These are phyloP conservation scores for Candida easanensis DNA, from an alignment of 805 yeast genomes.

Conservation along the genomic window DNA sequence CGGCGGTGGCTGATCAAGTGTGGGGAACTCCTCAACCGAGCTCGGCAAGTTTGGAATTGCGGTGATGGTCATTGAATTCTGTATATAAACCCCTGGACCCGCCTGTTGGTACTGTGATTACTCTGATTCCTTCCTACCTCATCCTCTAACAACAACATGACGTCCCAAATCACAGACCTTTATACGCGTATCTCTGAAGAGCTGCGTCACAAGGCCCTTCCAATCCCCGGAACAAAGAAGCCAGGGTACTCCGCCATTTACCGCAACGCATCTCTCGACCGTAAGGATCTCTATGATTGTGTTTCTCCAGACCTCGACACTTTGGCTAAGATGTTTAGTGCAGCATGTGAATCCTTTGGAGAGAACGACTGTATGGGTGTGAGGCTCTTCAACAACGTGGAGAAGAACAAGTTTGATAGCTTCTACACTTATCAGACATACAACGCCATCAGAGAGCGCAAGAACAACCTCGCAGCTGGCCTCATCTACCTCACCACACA, in stretches of 20 bases:
- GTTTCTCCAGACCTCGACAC: conserved; percentile 33
- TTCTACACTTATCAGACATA: conserved; percentile 29
- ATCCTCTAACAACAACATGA: not conserved
- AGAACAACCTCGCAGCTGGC: conserved; percentile 39
- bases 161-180: conserved; percentile 5
- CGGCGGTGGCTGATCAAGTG: too few species aligned
- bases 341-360: conserved; percentile 30
- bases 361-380: conserved; percentile 38
- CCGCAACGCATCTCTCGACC: conserved; percentile 31
- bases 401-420: conserved; percentile 20
- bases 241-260: conserved; percentile 45
- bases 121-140: too few species aligned
- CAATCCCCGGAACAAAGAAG: conserved; percentile 36
- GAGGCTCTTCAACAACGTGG: conserved; percentile 22
- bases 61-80: too few species aligned
- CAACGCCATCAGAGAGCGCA: conserved; percentile 31
- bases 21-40: too few species aligned
- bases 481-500: conserved; percentile 28
- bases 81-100: too few species aligned
- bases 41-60: too few species aligned
- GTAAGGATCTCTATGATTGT: conserved; percentile 22
- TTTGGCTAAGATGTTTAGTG: conserved; percentile 34
- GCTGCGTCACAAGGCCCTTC: conserved; percentile 1
- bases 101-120: too few species aligned
- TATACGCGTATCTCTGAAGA: conserved; percentile 2